A percentile compares a stretch with the other conserved stretches of the same genome.
These are phyloP conservation scores for Prunus mira DNA, from an alignment of 306 rosid species.

Conservation along the genomic window DNA sequence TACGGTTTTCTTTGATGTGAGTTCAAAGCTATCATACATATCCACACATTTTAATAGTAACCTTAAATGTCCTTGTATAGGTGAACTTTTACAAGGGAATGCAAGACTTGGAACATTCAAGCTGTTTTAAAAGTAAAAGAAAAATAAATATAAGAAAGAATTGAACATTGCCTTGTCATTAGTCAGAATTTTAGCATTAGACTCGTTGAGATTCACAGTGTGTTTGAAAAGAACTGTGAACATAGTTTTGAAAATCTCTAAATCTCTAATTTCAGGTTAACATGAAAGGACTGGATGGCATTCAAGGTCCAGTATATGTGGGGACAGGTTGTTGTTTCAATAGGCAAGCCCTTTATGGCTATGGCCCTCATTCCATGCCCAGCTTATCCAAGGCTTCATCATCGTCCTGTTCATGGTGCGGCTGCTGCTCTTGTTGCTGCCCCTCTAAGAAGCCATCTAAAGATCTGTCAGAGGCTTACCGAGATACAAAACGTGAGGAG, in stretches of 20 bases:
- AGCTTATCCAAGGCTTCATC: constrained; percentile 58
- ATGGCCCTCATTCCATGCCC: constrained; percentile 89
- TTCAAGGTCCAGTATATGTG: constrained; percentile 97
- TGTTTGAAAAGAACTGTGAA: constrained; percentile 3
- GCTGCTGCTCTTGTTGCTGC: constrained; percentile 78
- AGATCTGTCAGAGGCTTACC: constrained; percentile 66
- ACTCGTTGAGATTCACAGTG: too few relatives aligned
- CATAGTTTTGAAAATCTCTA: constrained; percentile 4
- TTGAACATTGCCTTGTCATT: too few relatives aligned
- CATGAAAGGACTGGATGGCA: constrained; percentile 99
- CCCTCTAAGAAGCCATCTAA: constrained; percentile 74
- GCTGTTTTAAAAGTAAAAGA: too few relatives aligned
- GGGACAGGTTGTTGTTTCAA: constrained; percentile 95
- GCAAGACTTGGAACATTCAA: too few relatives aligned
- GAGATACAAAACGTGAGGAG: constrained; percentile 84
- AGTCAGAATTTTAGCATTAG: too few relatives aligned
- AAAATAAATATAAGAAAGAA: too few relatives aligned
- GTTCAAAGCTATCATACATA: constrained; percentile 29
- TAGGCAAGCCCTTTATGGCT: constrained; percentile 97
- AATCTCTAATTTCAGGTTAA: constrained; percentile 64
- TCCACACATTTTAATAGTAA: background rate
- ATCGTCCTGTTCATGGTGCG: constrained; percentile 64
- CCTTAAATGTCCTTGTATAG: background rate
- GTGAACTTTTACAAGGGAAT: too few relatives aligned
- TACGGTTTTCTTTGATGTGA: constrained; percentile 96